A percentile compares a stretch with the other conserved stretches of the same genome.
phyloP scores from a whole-genome alignment of 805 yeast genomes.

The Tetrapisispora taiwanensis region DNA sequence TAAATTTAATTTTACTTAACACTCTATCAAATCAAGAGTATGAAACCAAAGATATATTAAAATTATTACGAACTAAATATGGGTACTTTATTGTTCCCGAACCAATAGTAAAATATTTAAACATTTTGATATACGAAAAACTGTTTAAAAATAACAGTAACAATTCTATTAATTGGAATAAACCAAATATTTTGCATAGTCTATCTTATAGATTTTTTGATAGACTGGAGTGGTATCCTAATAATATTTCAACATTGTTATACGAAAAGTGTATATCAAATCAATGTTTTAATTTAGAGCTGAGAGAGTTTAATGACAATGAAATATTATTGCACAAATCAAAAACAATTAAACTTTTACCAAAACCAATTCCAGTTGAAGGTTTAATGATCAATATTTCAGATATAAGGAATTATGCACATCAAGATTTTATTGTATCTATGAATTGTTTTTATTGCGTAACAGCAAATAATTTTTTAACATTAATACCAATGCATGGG shows the following conservation, averaged over 20 bases:
- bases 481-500: conserved; percentile 43
- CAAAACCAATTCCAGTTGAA: conserved; percentile 69
- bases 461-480: conserved; percentile 49
- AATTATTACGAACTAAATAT: conserved; percentile 10
- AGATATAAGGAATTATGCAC: neutral
- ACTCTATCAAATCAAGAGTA: conserved; percentile 6
- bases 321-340: no score
- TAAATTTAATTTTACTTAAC: conserved; percentile 9
- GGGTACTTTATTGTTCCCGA: conserved; percentile 18
- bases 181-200: conserved; percentile 32
- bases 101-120: conserved; percentile 20
- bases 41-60: conserved; percentile 8
- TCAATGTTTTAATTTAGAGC: conserved; percentile 47
- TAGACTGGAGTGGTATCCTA: conserved; percentile 59
- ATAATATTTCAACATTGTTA: conserved; percentile 34
- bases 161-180: conserved; percentile 21
- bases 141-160: conserved; percentile 23
- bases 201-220: conserved; percentile 62
- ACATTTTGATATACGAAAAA: conserved; percentile 25
- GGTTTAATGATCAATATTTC: conserved; percentile 55
- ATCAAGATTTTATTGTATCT: neutral
- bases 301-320: conserved; percentile 30
- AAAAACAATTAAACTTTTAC: no score
- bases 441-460: conserved; percentile 36
- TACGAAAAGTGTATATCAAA: conserved; percentile 36